phyloP scores from a whole-genome alignment of 2,329 filamentous ascomycete species.

The Aspergillus felis region DNA sequence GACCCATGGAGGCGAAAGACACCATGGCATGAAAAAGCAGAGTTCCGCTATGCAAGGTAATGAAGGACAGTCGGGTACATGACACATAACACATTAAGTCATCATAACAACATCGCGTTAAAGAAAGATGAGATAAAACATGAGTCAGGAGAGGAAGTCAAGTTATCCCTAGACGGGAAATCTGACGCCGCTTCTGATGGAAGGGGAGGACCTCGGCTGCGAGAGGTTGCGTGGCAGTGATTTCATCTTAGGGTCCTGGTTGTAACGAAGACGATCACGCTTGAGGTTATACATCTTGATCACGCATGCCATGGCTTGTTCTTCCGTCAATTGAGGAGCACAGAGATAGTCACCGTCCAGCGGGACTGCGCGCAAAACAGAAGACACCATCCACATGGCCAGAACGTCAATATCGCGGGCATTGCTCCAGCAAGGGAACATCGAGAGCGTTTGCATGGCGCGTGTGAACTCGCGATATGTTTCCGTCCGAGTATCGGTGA shows the following conservation, averaged over 20 bases:
- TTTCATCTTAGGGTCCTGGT: conserved; percentile 16
- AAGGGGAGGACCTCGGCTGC: conserved; percentile 9
- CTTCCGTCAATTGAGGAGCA: conserved; percentile 8
- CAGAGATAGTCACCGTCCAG: conserved; percentile 7
- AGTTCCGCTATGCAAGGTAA: neutral
- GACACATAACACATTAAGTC: neutral
- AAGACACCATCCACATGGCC: conserved; percentile 17
- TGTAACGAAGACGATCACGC: conserved; percentile 15
- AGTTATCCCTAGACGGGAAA: conserved; percentile 12
- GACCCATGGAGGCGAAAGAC: neutral
- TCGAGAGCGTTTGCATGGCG: conserved; percentile 16
- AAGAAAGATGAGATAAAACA: neutral
- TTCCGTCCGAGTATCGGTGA: conserved; percentile 11
- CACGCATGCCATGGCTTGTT: conserved; percentile 18
- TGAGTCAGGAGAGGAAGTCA: neutral
- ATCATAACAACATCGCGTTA: neutral
- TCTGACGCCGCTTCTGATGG: conserved; percentile 12
- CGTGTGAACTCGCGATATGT: conserved; percentile 18
- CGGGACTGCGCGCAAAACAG: conserved; percentile 9
- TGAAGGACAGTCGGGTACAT: neutral
- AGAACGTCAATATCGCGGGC: conserved; percentile 15
- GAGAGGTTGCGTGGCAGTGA: conserved; percentile 15
- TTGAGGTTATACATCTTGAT: conserved; percentile 17
- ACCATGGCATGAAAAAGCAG: neutral
- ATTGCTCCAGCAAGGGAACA: conserved; percentile 21